Percentiles rank a stretch among this genome's conserved stretches.
phyloP scores from a whole-genome alignment of 106 monocot genomes.

The Alisma plantagoaquatica region DNA sequence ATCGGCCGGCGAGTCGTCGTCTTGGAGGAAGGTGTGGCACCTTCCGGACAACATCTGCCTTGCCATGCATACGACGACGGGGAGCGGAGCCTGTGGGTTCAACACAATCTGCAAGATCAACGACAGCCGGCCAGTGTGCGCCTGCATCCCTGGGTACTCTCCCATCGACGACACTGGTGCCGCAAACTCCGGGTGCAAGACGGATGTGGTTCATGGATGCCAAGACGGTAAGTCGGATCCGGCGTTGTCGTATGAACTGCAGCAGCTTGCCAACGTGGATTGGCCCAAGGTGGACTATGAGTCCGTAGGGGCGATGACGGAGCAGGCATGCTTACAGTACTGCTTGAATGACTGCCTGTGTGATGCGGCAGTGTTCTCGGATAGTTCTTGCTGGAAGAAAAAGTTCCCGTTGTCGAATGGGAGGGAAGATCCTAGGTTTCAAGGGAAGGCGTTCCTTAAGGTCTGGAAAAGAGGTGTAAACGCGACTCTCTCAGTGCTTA shows the following conservation, averaged over 20 bases:
- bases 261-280: not conserved
- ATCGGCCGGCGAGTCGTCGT: not conserved
- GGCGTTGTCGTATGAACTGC: not conserved
- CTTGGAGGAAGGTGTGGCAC: not conserved
- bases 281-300: slow-evolving; percentile 14
- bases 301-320: not conserved
- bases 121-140: slow-evolving; percentile 1
- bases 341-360: slow-evolving; percentile 34
- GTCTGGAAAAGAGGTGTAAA: not conserved
- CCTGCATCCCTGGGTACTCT: slow-evolving; percentile 11
- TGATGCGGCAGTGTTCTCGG: slow-evolving; percentile 5
- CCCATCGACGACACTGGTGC: slow-evolving; percentile 5
- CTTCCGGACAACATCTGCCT: slow-evolving; percentile 9
- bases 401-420: slow-evolving; percentile 9
- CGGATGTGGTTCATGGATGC: slow-evolving; percentile 6
- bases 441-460: slow-evolving; percentile 4
- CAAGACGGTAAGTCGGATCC: not conserved
- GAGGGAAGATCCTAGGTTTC: not conserved
- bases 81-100: slow-evolving; percentile 26
- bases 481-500: not conserved
- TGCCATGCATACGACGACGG: not conserved
- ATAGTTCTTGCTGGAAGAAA: slow-evolving; percentile 9
- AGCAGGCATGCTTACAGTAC: slow-evolving; percentile 7
- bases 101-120: slow-evolving; percentile 20
- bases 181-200: slow-evolving; percentile 22